A percentile compares a stretch with the other conserved stretches of the same genome.
phyloP scores from a whole-genome alignment of 345 rosid species.

The Eucalyptus pauciflora region DNA sequence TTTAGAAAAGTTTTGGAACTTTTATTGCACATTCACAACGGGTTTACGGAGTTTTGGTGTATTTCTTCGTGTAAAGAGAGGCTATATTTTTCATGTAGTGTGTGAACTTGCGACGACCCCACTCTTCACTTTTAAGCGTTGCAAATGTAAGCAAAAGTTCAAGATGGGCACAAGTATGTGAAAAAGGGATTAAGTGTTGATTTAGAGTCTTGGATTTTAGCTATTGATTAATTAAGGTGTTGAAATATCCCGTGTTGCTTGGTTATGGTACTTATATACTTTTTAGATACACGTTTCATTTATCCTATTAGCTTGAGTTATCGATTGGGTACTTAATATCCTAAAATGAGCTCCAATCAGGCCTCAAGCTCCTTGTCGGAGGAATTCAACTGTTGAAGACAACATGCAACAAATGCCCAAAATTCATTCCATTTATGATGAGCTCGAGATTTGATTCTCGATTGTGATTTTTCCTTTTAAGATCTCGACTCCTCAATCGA shows the following conservation, averaged over 20 bases:
- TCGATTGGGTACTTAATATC: not conserved
- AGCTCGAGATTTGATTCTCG: not conserved
- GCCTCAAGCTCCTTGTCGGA: not conserved
- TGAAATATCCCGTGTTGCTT: not conserved
- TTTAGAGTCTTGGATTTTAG: rapidly evolving
- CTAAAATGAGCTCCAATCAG: not conserved
- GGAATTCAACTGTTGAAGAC: not conserved
- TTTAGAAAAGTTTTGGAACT: not conserved
- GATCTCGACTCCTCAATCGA: not conserved
- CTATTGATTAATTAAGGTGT: not conserved
- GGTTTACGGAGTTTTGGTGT: not conserved
- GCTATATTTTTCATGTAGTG: not conserved
- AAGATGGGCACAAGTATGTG: not conserved
- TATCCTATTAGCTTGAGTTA: not conserved
- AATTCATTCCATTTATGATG: not conserved
- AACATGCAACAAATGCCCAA: not conserved
- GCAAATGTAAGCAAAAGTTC: not conserved
- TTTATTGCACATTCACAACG: not conserved
- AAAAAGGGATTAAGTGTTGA: not conserved
- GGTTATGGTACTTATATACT: not conserved
- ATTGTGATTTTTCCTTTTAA: not conserved
- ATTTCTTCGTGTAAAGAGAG: not conserved
- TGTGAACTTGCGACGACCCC: not conserved
- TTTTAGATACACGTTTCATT: not conserved
- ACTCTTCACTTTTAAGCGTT: not conserved